These are phyloP conservation scores for Plantago major DNA, from an alignment of 257 asterid genomes.

Conservation along the genomic window DNA sequence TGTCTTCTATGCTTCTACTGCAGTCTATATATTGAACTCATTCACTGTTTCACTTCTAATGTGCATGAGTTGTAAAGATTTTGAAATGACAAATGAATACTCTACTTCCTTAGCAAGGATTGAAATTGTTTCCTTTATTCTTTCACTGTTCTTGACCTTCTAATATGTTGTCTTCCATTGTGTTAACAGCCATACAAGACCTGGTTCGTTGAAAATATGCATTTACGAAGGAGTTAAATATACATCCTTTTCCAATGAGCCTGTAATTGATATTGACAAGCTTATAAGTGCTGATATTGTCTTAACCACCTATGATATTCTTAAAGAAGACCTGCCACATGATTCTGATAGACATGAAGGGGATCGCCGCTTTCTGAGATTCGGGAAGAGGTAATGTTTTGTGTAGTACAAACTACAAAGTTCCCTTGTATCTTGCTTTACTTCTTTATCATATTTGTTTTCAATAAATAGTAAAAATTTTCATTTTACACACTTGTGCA, in stretches of 20 bases:
- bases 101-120: too few relatives aligned
- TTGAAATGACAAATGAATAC: conserved; percentile 3
- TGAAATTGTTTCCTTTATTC: conserved; percentile 12
- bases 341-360: conserved; percentile 96
- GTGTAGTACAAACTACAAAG: conserved; percentile 9
- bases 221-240: conserved; percentile 74
- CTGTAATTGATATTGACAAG: conserved; percentile 52
- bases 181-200: conserved; percentile 69
- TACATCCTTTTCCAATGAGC: conserved; percentile 46
- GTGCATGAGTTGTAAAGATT: conserved; percentile 3
- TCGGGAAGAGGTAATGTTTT: conserved; percentile 59
- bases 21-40: conserved; percentile 6
- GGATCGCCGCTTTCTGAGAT: conserved; percentile 86
- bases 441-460: too few relatives aligned
- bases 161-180: conserved; percentile 23
- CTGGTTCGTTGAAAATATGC: conserved; percentile 62
- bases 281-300: conserved; percentile 77
- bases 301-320: conserved; percentile 87
- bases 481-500: too few relatives aligned
- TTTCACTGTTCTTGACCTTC: conserved; percentile 21
- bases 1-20: conserved; percentile 11
- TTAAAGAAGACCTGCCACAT: conserved; percentile 90
- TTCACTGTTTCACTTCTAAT: conserved; percentile 12
- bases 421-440: conserved; percentile 4
- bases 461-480: too few relatives aligned